Evolutionary conservation across 2,329 filamentous ascomycete genomes (phyloP).

Genomic region (Myriangium duriaei): DNA sequence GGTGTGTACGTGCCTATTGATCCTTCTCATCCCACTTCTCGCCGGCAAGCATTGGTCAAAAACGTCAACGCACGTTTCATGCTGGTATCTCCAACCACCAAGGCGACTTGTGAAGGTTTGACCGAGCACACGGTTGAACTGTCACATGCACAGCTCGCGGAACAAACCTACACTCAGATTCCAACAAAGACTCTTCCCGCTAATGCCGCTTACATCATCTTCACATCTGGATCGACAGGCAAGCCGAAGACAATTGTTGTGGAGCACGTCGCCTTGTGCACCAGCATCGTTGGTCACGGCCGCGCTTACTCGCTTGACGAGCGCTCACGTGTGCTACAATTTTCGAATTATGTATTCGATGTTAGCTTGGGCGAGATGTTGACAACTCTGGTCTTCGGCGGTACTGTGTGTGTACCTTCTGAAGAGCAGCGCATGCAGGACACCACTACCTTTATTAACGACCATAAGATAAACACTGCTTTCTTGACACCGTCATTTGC

Average conservation of each 20-base stretch:
- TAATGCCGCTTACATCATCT: constrained; percentile 5
- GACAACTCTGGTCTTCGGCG: neutral
- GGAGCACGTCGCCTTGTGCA: neutral
- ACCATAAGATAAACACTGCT: neutral
- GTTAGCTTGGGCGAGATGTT: constrained; percentile 12
- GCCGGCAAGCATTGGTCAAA: neutral
- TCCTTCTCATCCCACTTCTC: constrained; percentile 1
- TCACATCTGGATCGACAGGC: constrained; percentile 2
- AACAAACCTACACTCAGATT: too few relatives aligned
- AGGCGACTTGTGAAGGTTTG: neutral
- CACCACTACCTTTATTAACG: neutral
- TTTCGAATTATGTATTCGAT: constrained; percentile 7
- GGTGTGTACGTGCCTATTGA: constrained; percentile 21
- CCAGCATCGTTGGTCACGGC: neutral
- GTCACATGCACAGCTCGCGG: constrained; percentile 3
- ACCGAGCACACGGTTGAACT: constrained; percentile 8
- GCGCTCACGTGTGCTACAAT: constrained; percentile 1
- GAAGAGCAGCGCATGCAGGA: neutral
- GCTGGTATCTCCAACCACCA: neutral
- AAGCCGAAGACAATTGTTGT: neutral
- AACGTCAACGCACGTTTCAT: neutral
- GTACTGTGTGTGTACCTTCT: neutral
- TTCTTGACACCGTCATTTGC: constrained; percentile 1
- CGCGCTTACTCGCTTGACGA: neutral
- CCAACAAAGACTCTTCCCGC: neutral